Base-by-base conservation (phyloP, 1,284 basidiomycete species). In the Moesziomyces aphidis region DNA sequence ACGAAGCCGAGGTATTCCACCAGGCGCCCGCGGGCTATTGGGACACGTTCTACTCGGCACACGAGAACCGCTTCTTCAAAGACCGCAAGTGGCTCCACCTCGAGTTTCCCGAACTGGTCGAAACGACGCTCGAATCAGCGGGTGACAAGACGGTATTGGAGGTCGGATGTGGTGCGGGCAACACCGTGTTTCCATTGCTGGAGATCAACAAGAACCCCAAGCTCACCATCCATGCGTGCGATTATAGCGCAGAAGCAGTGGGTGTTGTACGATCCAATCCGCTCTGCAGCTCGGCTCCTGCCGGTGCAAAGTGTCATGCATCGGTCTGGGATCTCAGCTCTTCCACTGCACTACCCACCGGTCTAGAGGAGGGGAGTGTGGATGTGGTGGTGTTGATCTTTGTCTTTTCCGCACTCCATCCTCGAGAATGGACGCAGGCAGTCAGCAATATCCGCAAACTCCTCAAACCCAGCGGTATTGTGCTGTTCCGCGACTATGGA, bases 311-410 rank as follows among this genome's bases (percentile, higher is more conserved):
- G 1, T 92, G 97, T 58, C 86, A 88, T 24, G 92, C 95, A 6
- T 89, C 90, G 3, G 93, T 97, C 0, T 99, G 95, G 95, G 97
- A 99, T 82, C 87, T 98, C 36, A 90, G 93, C 23, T 73, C 73
- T 1, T 23, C 71, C 13, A 47, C 54, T 1, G 48, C 61, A 1
- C 57, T 81, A 1, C 80, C 80, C 2, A 48, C 66, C 8, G 70
- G 68, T 1, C 52, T 83, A 1, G 48, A 51, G 11, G 36, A 58
- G 11, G 89, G 86, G 15, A 90, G 89, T 11, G 90, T 95, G 19
- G 95, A 99, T 81, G 90, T 98, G 36, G 88, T 94, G 44, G 90
- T 95, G n/a, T 89, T 97, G 73, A 92, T 99, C 50, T 99, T 97
- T 82, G 95, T 98, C 17, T 87, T 99, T 56, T 95, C 93, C 56